phyloP scores from a whole-genome alignment of 257 asterid species.

The Nicotiana noctiflora region DNA sequence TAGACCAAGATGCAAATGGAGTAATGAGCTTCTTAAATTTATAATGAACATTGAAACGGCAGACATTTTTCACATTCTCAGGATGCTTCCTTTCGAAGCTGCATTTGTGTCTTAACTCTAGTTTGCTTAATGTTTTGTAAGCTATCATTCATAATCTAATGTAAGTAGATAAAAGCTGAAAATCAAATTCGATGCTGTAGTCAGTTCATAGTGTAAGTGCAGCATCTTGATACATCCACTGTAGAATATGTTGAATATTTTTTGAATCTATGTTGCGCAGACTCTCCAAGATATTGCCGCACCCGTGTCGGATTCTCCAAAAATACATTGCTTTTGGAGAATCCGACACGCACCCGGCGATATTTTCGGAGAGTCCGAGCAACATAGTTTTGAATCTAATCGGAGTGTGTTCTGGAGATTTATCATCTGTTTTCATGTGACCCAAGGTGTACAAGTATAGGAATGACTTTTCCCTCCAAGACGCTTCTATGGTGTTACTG shows the following conservation, averaged over 20 bases:
- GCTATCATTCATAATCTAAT: background rate
- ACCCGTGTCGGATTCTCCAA: too few species aligned
- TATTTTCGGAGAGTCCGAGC: too few species aligned
- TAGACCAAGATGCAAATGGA: background rate
- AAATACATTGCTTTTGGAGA: too few species aligned
- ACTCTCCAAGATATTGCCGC: too few species aligned
- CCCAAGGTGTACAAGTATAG: constrained; percentile 1
- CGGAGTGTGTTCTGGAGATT: background rate
- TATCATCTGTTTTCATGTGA: background rate
- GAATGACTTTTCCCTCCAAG: background rate
- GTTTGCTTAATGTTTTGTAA: background rate
- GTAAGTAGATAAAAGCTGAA: background rate
- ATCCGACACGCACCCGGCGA: too few species aligned
- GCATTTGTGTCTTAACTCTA: background rate
- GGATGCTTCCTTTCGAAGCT: background rate
- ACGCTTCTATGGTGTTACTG: background rate
- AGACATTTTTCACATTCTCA: background rate
- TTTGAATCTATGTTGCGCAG: too few species aligned
- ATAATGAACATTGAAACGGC: background rate
- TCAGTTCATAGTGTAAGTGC: background rate
- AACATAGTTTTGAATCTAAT: too few species aligned
- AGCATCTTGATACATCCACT: background rate
- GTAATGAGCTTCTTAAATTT: background rate
- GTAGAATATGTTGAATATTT: background rate
- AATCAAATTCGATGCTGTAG: background rate